Evolutionary conservation across 495 filamentous ascomycete species (phyloP).

Genomic region (Saxispiralis lemnorum): DNA sequence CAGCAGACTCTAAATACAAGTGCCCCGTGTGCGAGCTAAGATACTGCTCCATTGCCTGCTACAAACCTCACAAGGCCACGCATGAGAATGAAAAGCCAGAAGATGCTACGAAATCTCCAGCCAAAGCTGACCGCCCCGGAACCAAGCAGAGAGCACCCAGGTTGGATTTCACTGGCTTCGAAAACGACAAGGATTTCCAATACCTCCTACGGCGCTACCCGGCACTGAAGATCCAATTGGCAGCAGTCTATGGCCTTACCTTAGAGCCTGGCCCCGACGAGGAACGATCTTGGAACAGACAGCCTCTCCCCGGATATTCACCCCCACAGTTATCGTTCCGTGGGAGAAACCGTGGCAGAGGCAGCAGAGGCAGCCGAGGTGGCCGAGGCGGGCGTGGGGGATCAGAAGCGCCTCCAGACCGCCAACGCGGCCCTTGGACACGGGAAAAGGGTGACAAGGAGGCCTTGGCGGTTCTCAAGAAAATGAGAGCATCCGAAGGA

Average conservation of each 20-base stretch:
- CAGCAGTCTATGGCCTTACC: conserved; percentile 18
- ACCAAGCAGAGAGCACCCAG: conserved; percentile 15
- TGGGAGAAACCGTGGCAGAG: conserved; percentile 35
- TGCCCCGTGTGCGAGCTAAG: conserved; percentile 23
- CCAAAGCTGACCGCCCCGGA: conserved; percentile 11
- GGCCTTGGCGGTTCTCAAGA: conserved; percentile 15
- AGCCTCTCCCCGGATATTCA: conserved; percentile 1
- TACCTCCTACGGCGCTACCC: conserved; percentile 18
- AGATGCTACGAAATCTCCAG: not conserved
- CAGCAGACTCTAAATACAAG: conserved; percentile 24
- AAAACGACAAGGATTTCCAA: conserved; percentile 16
- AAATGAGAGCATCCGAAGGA: conserved; percentile 4
- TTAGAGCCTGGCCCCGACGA: conserved; percentile 20
- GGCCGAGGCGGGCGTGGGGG: conserved; percentile 32
- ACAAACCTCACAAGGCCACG: conserved; percentile 14
- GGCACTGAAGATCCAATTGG: conserved; percentile 15
- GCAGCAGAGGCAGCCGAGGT: conserved; percentile 28
- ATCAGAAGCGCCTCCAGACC: conserved; percentile 14
- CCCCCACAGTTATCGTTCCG: not conserved
- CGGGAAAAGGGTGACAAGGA: conserved; percentile 21
- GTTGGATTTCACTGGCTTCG: conserved; percentile 19
- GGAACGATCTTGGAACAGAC: conserved; percentile 7
- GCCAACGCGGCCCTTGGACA: conserved; percentile 22
- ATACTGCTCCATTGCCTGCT: conserved; percentile 21
- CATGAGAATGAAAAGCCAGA: conserved; percentile 4